Conservation (phyloP, 768 basidiomycete species). For the Lenzites betulinus region DNA sequence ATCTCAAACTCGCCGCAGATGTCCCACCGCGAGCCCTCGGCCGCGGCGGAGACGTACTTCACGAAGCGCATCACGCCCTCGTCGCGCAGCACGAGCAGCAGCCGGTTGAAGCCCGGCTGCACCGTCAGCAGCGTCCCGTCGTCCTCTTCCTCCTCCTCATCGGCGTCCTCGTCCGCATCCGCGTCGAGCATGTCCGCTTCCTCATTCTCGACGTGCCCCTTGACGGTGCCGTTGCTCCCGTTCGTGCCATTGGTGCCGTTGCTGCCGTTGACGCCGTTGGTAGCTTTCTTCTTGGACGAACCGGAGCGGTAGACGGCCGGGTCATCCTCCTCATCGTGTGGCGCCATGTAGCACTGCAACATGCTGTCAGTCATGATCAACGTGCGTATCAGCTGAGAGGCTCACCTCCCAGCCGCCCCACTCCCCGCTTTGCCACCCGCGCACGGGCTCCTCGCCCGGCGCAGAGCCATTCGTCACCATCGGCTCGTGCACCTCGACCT, state of each 20-base stretch:
- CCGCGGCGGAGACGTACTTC: conserved; percentile 90
- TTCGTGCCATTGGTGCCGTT: conserved; percentile 19
- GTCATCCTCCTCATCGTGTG: conserved; percentile 93
- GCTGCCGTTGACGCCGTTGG: conserved; percentile 16
- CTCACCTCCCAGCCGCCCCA: conserved; percentile 95
- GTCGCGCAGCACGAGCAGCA: conserved; percentile 88
- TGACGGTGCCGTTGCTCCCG: conserved; percentile 21
- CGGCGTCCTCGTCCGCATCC: conserved; percentile 33
- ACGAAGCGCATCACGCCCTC: conserved; percentile 93
- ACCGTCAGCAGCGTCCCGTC: conserved; percentile 84
- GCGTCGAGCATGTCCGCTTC: conserved; percentile 17
- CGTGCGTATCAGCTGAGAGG: conserved; percentile 8
- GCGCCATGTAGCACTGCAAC: conserved; percentile 87
- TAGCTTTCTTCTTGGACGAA: conserved; percentile 22
- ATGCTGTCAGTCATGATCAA: not conserved
- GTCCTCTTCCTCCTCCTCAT: conserved; percentile 60
- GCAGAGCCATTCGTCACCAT: conserved; percentile 17
- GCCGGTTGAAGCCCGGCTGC: conserved; percentile 86
- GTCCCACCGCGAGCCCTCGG: conserved; percentile 92
- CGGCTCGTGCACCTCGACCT: conserved; percentile 37
- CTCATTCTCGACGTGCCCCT: conserved; percentile 23
- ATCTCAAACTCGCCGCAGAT: conserved; percentile 91
- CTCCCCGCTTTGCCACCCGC: conserved; percentile 69
- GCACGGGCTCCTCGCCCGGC: conserved; percentile 32
- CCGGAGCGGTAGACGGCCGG: conserved; percentile 86